Evolutionary conservation across 352 stramenopile species (phyloP), one percentile per base, ranked within the genome.

Genomic region (Pythium oligandrum): DNA sequence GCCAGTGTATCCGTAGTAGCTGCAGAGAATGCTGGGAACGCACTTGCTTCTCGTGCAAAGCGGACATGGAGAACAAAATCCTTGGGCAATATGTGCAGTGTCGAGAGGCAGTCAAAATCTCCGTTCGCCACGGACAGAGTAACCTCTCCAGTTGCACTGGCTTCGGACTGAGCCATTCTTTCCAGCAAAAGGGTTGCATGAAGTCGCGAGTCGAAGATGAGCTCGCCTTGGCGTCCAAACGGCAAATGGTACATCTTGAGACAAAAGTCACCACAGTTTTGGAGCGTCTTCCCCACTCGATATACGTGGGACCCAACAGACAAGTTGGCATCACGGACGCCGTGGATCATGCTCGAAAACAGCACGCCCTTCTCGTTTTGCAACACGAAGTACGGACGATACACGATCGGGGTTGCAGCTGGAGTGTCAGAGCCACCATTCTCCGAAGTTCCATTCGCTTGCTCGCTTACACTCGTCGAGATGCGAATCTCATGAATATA

Each of bases 241-340:
- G 85, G 85, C 53, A 95, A 66, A 53, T 95, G 80, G 52, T 95
- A 95, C 82, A 95, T 93, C 59, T 91, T 90, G 31, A 95, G 59
- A 32, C 74, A 45, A 17, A 95, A 63, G 44, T 95, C 85, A 34
- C 70, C 70, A 59, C 83, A 90, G 44, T 78, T 66, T 12, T 70
- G 40, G 32, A 93, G 70, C 10, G 71, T 80, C 44, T 79, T 82
- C 40, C 52, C 71, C 30, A 95, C 85, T 43, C 72, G 72, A 49
- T 88, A 95, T 30, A 70, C 49, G 47, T 95, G 76, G 11, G 72
- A 48, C 5, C 80, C 79, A 12, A 55, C 63, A 7, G 73, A 71
- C 9, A 91, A 43, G 55, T 83, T 65, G 9, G 81, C 74, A 57
- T 90, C 73, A 39, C 77, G 75, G 2, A 95, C 77, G 17, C 82